Evolutionary conservation across 2,329 filamentous ascomycete species (phyloP).

Genomic region (Fusarium armeniacum): DNA sequence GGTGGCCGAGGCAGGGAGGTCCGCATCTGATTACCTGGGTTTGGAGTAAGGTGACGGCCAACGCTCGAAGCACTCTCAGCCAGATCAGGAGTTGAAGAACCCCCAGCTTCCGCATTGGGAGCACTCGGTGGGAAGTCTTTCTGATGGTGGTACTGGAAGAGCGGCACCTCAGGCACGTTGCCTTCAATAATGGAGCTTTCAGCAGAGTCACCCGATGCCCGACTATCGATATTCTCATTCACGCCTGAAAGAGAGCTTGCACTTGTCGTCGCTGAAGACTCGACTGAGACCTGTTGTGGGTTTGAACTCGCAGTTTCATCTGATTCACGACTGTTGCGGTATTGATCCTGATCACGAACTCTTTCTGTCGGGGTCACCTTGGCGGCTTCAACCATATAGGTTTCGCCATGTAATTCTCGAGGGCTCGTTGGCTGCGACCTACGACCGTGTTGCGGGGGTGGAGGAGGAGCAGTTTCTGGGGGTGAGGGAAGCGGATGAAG

Average conservation of each 20-base stretch:
- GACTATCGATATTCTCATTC: conserved; percentile 63
- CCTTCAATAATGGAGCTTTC: conserved; percentile 66
- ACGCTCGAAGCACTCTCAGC: conserved; percentile 65
- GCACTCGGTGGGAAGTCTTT: conserved; percentile 61
- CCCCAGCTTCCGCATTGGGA: conserved; percentile 59
- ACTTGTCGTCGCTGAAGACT: conserved; percentile 69
- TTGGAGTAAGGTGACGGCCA: conserved; percentile 74
- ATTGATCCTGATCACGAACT: conserved; percentile 54
- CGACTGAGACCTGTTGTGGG: conserved; percentile 63
- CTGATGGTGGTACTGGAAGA: conserved; percentile 75
- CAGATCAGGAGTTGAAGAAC: conserved; percentile 66
- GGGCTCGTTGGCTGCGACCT: conserved; percentile 24
- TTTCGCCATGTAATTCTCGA: conserved; percentile 28
- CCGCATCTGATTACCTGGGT: conserved; percentile 66
- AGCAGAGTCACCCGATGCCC: conserved; percentile 61
- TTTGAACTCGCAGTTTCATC: conserved; percentile 65
- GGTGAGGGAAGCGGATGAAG: conserved; percentile 40
- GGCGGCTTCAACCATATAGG: conserved; percentile 46
- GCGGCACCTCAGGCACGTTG: conserved; percentile 62
- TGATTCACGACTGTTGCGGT: conserved; percentile 67
- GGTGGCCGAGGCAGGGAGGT: conserved; percentile 76
- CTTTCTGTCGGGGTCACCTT: conserved; percentile 53
- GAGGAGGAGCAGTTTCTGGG: conserved; percentile 55
- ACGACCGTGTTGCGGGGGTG: conserved; percentile 50
- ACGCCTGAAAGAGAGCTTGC: conserved; percentile 68